phyloP scores from a whole-genome alignment of 176 grass and related monocot genomes.

The Hordeum vulgare region DNA sequence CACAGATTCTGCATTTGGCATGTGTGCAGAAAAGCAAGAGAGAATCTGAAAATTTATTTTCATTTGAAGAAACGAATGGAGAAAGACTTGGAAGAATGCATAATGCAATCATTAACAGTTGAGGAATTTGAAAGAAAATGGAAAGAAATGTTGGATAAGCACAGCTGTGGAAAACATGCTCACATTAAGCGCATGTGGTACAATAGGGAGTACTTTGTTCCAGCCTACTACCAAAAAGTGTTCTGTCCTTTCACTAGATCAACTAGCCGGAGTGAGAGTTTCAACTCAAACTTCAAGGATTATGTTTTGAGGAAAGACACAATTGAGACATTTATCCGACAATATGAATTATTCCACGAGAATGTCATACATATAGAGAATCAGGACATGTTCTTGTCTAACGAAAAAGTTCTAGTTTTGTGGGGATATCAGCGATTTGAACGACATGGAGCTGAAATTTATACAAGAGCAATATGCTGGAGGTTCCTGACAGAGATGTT shows the following conservation, averaged over 20 bases:
- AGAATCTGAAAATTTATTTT: background rate
- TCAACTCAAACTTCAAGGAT: too few species aligned
- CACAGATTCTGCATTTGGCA: background rate
- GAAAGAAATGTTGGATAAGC: too few species aligned
- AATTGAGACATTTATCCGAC: too few species aligned
- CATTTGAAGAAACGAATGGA: background rate
- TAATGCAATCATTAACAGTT: too few species aligned
- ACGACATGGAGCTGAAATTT: background rate
- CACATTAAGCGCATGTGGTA: background rate
- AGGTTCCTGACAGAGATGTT: background rate
- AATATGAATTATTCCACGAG: too few species aligned
- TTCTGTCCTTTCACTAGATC: background rate
- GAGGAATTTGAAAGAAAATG: too few species aligned
- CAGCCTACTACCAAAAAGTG: background rate
- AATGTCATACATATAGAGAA: too few species aligned
- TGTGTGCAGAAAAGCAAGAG: background rate
- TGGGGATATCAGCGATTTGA: background rate
- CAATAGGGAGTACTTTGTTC: background rate
- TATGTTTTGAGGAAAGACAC: too few species aligned
- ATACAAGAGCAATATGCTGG: background rate
- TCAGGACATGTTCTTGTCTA: too few species aligned
- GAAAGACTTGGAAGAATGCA: too few species aligned
- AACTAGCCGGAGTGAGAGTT: too few species aligned
- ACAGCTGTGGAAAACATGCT: background rate
- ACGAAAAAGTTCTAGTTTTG: too few species aligned